Conservation (phyloP, 2,329 filamentous ascomycete species). For the Trichoderma koningii region DNA sequence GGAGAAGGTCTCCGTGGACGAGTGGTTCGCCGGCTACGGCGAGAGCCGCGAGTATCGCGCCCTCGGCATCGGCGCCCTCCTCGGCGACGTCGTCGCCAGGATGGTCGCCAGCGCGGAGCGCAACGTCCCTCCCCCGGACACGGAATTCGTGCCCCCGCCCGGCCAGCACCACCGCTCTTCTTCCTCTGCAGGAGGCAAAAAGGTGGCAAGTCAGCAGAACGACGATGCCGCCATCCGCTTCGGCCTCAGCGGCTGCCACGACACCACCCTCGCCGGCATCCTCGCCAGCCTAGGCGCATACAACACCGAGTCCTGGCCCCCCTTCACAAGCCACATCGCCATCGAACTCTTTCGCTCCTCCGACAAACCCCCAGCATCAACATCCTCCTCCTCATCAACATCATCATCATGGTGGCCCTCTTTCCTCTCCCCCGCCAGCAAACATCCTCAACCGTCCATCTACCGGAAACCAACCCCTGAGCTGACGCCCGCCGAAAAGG, state of each 20-base stretch:
- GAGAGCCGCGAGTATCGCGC: slow-evolving; percentile 86
- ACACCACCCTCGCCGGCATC: slow-evolving; percentile 84
- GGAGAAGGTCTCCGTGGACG: slow-evolving; percentile 77
- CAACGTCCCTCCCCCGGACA: slow-evolving; percentile 47
- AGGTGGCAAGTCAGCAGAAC: background rate
- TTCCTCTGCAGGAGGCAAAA: background rate
- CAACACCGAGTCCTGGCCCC: slow-evolving; percentile 75
- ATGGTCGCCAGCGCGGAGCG: slow-evolving; percentile 68
- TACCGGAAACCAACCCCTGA: slow-evolving; percentile 60
- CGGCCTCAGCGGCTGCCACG: slow-evolving; percentile 83
- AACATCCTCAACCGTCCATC: slow-evolving; percentile 48
- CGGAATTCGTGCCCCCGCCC: slow-evolving; percentile 47
- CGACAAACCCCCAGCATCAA: slow-evolving; percentile 33
- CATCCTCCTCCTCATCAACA: slow-evolving; percentile 29
- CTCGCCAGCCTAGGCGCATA: slow-evolving; percentile 80
- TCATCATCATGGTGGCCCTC: slow-evolving; percentile 35
- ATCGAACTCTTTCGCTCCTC: slow-evolving; percentile 79
- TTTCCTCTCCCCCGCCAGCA: slow-evolving; percentile 17
- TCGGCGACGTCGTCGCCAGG: slow-evolving; percentile 78
- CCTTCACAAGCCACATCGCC: slow-evolving; percentile 89
- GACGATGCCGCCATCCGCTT: slow-evolving; percentile 61
- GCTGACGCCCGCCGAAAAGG: slow-evolving; percentile 59
- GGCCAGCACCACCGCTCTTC: slow-evolving; percentile 32
- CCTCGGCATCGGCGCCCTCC: slow-evolving; percentile 79
- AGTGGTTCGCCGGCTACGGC: slow-evolving; percentile 88